A percentile compares a stretch with the other conserved stretches of the same genome.
These are phyloP conservation scores for Sclerotinia nivalis DNA, from an alignment of 2,329 filamentous ascomycete genomes.

Conservation along the genomic window DNA sequence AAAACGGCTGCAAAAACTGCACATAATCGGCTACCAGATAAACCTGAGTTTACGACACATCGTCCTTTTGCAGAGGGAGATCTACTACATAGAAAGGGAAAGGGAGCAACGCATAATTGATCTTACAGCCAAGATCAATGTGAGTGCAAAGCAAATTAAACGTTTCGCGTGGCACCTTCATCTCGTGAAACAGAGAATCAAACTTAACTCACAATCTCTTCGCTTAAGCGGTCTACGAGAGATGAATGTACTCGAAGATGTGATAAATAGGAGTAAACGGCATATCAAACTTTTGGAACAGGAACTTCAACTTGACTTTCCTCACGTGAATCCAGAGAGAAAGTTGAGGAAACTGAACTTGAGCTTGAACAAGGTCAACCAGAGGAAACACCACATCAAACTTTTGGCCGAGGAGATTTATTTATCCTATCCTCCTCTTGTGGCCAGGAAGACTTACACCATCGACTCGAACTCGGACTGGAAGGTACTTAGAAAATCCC, in stretches of 20 bases:
- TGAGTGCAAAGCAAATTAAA: background rate
- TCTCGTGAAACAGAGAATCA: background rate
- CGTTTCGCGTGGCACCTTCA: background rate
- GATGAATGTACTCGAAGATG: background rate
- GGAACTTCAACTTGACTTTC: background rate
- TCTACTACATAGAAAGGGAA: background rate
- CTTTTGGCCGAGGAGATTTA: conserved; percentile 5
- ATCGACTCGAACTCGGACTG: background rate
- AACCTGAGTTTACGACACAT: background rate
- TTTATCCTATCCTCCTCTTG: conserved; percentile 2
- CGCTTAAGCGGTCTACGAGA: background rate
- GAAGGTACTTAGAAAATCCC: background rate
- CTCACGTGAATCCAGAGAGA: background rate
- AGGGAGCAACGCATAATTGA: background rate
- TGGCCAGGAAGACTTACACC: background rate
- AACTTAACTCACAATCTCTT: background rate
- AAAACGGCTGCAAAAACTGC: conserved; percentile 8
- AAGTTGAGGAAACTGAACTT: background rate
- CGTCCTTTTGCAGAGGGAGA: background rate
- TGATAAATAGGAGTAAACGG: background rate
- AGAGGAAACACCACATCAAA: conserved; percentile 7
- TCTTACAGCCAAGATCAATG: background rate
- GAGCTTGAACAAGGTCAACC: background rate
- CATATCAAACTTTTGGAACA: background rate
- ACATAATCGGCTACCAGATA: background rate